Percentiles rank a stretch among this genome's conserved stretches.
These are phyloP conservation scores for Neurospora crassa DNA, from an alignment of 2,329 filamentous ascomycete species.

Conservation along the genomic window DNA sequence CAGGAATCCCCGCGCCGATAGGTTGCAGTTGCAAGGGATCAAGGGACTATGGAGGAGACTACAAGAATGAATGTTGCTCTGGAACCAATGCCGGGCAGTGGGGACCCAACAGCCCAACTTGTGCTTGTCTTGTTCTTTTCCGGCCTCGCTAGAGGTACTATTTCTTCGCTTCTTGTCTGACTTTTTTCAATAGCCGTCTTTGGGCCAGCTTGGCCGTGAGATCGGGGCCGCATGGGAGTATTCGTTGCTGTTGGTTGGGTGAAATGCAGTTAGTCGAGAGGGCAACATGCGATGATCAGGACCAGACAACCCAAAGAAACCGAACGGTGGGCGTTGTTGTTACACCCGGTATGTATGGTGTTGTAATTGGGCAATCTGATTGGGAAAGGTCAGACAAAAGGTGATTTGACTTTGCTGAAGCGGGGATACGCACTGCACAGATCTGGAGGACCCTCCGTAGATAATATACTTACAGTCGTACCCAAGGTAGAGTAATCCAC, in stretches of 20 bases:
- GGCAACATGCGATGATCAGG: not conserved
- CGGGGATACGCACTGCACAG: not conserved
- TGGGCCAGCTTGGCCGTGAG: not conserved
- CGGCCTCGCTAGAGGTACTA: not conserved
- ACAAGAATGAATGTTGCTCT: not conserved
- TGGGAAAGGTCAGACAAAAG: not conserved
- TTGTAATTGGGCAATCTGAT: not conserved
- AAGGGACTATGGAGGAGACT: not conserved
- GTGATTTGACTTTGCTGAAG: not conserved
- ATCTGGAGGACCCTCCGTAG: not conserved
- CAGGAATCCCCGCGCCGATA: not conserved
- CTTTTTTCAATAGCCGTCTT: not conserved
- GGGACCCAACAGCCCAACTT: not conserved
- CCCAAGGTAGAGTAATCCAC: not conserved
- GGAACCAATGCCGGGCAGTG: not conserved
- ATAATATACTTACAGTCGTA: not conserved
- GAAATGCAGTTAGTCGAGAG: not conserved
- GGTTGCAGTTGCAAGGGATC: not conserved
- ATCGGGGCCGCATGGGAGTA: not conserved
- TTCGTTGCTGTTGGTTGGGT: not conserved
- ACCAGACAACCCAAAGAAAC: not conserved
- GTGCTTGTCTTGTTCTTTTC: not conserved
- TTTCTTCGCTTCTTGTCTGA: not conserved
- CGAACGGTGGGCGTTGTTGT: not conserved
- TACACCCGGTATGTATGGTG: not conserved